phyloP scores from a whole-genome alignment of 2,329 filamentous ascomycete genomes.

The Alternaria postmessia region DNA sequence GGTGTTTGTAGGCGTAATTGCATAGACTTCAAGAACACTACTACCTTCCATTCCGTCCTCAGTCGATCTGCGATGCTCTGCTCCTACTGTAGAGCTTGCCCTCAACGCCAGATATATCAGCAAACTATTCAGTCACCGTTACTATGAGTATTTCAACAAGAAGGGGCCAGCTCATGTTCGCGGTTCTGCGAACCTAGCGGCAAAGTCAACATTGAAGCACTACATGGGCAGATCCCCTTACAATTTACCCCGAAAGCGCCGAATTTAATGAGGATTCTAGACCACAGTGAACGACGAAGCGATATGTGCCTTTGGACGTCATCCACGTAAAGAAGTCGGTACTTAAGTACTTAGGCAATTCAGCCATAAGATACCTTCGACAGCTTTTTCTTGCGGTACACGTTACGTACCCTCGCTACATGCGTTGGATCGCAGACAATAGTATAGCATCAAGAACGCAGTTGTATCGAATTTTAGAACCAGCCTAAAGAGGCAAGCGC shows the following conservation, averaged over 20 bases:
- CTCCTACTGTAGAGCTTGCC: not conserved
- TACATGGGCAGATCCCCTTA: not conserved
- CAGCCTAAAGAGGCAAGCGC: not conserved
- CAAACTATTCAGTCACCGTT: not conserved
- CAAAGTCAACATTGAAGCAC: not conserved
- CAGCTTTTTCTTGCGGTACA: not conserved
- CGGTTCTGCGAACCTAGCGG: not conserved
- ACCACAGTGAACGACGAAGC: not conserved
- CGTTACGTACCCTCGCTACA: not conserved
- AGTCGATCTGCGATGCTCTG: not conserved
- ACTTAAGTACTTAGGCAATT: not conserved
- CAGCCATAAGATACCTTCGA: not conserved
- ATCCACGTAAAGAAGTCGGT: not conserved
- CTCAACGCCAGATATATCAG: not conserved
- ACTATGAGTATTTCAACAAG: not conserved
- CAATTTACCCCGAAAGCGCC: not conserved
- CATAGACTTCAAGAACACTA: not conserved
- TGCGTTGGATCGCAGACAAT: not conserved
- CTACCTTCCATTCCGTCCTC: not conserved
- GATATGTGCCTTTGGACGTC: not conserved
- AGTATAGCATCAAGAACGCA: not conserved
- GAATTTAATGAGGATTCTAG: not conserved
- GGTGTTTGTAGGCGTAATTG: constrained; percentile 1
- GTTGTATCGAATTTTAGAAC: not conserved
- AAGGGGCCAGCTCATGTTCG: not conserved